Base-by-base conservation (phyloP, 805 yeast species). In the Yarrowia keelungensis region DNA sequence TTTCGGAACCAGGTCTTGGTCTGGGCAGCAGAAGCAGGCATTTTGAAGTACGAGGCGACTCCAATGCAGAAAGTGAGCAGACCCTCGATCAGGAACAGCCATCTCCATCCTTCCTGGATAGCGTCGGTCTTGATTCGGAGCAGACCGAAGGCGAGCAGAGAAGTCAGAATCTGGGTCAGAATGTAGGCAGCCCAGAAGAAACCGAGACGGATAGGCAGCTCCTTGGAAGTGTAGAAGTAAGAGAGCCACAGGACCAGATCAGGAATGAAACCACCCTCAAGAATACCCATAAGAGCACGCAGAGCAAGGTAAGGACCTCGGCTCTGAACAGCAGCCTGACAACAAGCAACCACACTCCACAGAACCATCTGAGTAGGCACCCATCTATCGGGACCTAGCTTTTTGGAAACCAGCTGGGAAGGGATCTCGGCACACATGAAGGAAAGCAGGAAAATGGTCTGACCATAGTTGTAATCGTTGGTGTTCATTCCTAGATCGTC, bases 211-310 rank as follows among this genome's bases (percentile, higher is more conserved):
- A 86, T 75, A 0, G 90, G 81, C 16, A 89, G 79, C 75, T 89
- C 92, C 38, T 80, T 75, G 39, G 84, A 74, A 10, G 86, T 88
- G 78, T 85, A 89, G 77, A 88, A 89, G 76, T 87, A 89, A 1
- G 89, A 84, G 76, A 89, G 78, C 86, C 89, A 89, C 59, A 88
- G 77, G 68, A 85, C 82, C 42, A 84, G 77, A 72, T 88, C 91
- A 42, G 89, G 88, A 67, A 89, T 87, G 70, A 87, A 87, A 0
- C 92, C 91, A 69, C 91, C 91, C 75, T 88, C 88, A n/a, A 85
- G 77, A 8, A 83, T 73, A 2, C 89, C 91, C 51, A 87, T 73
- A 5, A 86, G 78, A 0, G 84, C 83, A 70, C 90, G 79, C 5
- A 86, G 81, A 10, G 79, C 79, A 69, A 77, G 80, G 70, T 85